Evolutionary conservation across 305 asterid genomes (phyloP), one percentile per base, ranked within the genome.

Genomic region (Ilex paraguariensis): DNA sequence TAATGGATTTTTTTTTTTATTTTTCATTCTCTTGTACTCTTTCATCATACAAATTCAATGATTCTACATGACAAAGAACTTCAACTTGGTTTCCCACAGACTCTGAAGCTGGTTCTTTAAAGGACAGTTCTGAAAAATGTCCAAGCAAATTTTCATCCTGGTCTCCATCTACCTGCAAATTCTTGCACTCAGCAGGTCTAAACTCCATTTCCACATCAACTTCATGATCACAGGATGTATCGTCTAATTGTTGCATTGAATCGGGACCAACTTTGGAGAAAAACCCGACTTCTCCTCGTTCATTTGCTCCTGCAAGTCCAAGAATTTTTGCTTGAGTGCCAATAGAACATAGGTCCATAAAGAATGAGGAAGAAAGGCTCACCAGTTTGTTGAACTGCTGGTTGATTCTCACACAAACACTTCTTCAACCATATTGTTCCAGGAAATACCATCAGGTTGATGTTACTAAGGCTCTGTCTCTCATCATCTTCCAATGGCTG

Each of bases 361-460:
- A 17, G 60, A 65, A 60, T 54, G 54, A 62, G 60, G 64, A 57
- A 50, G 52, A 31, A 48, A 59, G 15, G 13, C 74, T 70, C 67
- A 80, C 95, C 85, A 31, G 50, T 71, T 68, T 13, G 65, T 64
- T 75, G 73, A 54, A 60, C 67, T 2, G 66, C 32, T 59, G 62
- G 54, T 44, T 64, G 65, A 60, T 65, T 70, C 44, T 72, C 75
- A 55, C 61, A 78, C 68, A 89, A 50, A 31, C 66, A 63, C 80
- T 87, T 93, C 85, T 82, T 86, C 74, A 93, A 74, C 96, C 95
- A 93, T 59, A 90, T 82, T 1, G 95, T 65, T 65, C 96, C 95
- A 16, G 97, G 98, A 67, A 93, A 93, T 54, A 93, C 97, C 97
- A 93, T 90, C 44, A 90, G 82, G 80, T 82, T 93, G 62, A 74